Conservation (phyloP, 805 yeast species). For the Metschnikowia proteae region DNA sequence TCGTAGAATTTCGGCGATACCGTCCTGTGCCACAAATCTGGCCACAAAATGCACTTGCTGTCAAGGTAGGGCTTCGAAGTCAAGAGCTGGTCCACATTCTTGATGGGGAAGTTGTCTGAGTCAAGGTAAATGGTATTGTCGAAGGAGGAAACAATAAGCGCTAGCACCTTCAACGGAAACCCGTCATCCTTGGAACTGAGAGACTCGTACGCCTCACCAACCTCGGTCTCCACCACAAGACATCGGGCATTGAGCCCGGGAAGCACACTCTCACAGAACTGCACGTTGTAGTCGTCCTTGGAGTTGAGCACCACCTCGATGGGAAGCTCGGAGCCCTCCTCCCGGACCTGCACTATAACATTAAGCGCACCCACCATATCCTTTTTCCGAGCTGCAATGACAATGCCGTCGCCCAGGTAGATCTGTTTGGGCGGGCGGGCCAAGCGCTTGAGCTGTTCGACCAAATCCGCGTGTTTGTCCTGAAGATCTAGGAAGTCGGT, state of each 20-base stretch:
- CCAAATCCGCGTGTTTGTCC: constrained; percentile 25
- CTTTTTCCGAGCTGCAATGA: constrained; percentile 29
- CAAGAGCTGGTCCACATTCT: constrained; percentile 36
- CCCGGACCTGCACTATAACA: constrained; percentile 33
- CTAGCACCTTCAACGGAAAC: constrained; percentile 40
- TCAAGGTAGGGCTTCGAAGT: constrained; percentile 16
- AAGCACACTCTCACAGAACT: constrained; percentile 55
- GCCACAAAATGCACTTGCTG: constrained; percentile 20
- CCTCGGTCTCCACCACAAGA: constrained; percentile 45
- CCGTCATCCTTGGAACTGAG: constrained; percentile 24
- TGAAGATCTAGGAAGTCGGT: constrained; percentile 22
- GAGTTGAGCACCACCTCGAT: constrained; percentile 43
- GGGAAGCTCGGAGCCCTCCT: constrained; percentile 41
- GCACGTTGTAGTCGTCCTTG: constrained; percentile 34
- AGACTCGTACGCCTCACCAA: constrained; percentile 45
- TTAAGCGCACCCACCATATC: constrained; percentile 29
- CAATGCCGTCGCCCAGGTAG: constrained; percentile 33
- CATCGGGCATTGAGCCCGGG: constrained; percentile 65
- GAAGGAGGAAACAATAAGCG: constrained; percentile 45
- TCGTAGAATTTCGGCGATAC: constrained; percentile 22
- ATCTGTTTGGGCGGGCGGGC: constrained; percentile 25
- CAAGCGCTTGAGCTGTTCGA: constrained; percentile 23
- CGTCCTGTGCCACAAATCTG: constrained; percentile 24
- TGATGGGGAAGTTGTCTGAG: constrained; percentile 45
- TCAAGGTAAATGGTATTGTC: constrained; percentile 44